Conservation (phyloP, 177 flowering plant species). For the Vitis hybrid region DNA sequence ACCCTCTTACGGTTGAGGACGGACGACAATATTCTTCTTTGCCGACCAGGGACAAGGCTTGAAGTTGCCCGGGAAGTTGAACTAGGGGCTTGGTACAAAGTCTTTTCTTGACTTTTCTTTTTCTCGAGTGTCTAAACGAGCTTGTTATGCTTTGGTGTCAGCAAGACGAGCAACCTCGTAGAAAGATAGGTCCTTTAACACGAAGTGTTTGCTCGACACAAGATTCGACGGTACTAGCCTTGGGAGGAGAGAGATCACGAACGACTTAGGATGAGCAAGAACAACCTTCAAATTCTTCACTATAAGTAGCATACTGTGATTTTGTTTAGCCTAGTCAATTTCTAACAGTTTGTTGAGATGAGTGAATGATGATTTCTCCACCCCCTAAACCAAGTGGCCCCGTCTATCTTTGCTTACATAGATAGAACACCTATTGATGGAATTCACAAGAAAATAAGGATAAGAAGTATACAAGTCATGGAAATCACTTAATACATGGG, state of each 20-base stretch:
- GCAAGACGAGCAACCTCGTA: fast-evolving
- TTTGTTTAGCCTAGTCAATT: fast-evolving
- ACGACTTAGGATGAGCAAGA: too few species aligned
- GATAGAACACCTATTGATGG: fast-evolving
- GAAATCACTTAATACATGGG: fast-evolving
- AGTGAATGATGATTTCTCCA: too few species aligned
- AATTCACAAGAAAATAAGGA: too few species aligned
- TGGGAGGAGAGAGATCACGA: too few species aligned
- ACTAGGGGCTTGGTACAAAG: too few species aligned
- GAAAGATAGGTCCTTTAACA: fast-evolving
- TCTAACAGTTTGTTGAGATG: fast-evolving
- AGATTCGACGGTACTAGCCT: fast-evolving
- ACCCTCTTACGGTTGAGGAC: fast-evolving
- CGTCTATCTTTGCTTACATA: fast-evolving
- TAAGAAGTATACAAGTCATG: too few species aligned
- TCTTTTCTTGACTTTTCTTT: fast-evolving
- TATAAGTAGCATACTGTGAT: too few species aligned
- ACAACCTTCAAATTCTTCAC: fast-evolving
- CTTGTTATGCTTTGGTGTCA: fast-evolving
- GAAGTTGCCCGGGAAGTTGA: fast-evolving
- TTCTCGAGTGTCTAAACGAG: too few species aligned
- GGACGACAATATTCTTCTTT: too few species aligned
- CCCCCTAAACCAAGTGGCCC: too few species aligned
- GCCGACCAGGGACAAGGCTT: fast-evolving
- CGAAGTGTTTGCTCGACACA: fast-evolving